A percentile compares a stretch with the other conserved stretches of the same genome.
phyloP scores from a whole-genome alignment of 192 early-diverging fungal genomes.

The Oehlia diaphana region DNA sequence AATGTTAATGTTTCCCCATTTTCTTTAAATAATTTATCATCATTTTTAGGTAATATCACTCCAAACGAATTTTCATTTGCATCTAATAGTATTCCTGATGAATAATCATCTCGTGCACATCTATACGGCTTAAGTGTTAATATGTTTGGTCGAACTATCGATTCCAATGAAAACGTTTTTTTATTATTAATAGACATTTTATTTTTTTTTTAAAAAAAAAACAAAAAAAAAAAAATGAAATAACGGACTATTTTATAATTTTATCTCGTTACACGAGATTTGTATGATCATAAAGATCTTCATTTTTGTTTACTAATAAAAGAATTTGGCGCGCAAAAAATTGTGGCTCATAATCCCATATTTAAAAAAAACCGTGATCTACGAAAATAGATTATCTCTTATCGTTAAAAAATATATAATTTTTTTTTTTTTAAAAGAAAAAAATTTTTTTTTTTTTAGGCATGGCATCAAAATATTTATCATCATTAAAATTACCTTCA shows the following conservation, averaged over 20 bases:
- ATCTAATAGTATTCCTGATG: conserved; percentile 91
- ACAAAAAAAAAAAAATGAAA: neutral
- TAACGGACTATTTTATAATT: neutral
- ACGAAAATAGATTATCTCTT: neutral
- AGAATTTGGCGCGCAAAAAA: too few relatives aligned
- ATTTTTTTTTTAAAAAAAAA: neutral
- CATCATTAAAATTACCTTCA: conserved; percentile 34
- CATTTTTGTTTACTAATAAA: too few relatives aligned
- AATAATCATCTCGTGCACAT: conserved; percentile 98
- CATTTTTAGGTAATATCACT: conserved; percentile 33
- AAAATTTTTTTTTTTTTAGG: neutral
- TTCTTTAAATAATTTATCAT: conserved; percentile 20
- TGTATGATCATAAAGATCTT: neutral
- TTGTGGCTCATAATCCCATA: too few relatives aligned
- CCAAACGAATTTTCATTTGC: conserved; percentile 99
- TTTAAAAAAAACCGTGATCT: neutral
- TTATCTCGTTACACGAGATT: neutral
- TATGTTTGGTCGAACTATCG: conserved; percentile 81
- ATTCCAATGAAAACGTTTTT: conserved; percentile 55
- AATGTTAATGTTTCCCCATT: neutral
- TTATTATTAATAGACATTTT: conserved; percentile 29
- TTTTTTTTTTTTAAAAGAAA: neutral
- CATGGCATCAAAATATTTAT: neutral
- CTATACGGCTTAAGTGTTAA: conserved; percentile 85
- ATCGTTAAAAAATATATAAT: neutral